phyloP scores from a whole-genome alignment of 2,329 filamentous ascomycete species.

The Coniochaeta hoffmannii region DNA sequence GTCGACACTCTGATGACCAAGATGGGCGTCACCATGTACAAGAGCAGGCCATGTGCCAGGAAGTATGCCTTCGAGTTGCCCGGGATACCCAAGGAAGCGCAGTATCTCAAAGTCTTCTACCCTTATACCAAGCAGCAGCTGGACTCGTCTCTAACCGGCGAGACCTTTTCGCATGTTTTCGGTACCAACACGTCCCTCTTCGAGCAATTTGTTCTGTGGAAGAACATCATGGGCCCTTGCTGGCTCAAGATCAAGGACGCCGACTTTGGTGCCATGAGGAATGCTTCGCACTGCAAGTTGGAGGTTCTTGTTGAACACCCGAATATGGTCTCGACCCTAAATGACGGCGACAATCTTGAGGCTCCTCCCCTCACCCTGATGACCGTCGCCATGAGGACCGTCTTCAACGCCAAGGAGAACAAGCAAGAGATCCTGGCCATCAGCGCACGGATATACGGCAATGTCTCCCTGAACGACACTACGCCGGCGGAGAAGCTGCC shows the following conservation, averaged over 20 bases:
- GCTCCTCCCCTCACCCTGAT: conserved; percentile 88
- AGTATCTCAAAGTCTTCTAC: conserved; percentile 95
- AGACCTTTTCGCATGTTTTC: conserved; percentile 92
- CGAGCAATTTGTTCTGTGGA: conserved; percentile 97
- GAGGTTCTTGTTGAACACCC: conserved; percentile 79
- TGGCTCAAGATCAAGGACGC: conserved; percentile 89
- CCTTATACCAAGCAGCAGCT: conserved; percentile 79
- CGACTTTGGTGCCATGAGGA: conserved; percentile 77
- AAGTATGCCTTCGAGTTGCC: conserved; percentile 95
- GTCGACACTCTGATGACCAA: conserved; percentile 83
- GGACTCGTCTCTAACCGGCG: conserved; percentile 62
- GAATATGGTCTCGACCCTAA: conserved; percentile 62
- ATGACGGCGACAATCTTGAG: conserved; percentile 73
- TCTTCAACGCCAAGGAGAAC: conserved; percentile 85
- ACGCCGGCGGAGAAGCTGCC: conserved; percentile 83
- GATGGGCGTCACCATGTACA: conserved; percentile 80
- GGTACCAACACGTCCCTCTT: conserved; percentile 90
- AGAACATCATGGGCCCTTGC: conserved; percentile 97
- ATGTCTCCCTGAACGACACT: conserved; percentile 78
- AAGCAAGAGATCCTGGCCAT: conserved; percentile 93
- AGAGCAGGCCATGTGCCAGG: conserved; percentile 81
- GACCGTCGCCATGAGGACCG: conserved; percentile 83
- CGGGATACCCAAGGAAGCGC: conserved; percentile 76
- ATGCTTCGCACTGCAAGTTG: conserved; percentile 94
- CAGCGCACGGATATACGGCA: conserved; percentile 88